Percentiles rank a stretch among this genome's conserved stretches.
phyloP scores from a whole-genome alignment of 495 filamentous ascomycete genomes.

The Saxispiralis lemnorum region DNA sequence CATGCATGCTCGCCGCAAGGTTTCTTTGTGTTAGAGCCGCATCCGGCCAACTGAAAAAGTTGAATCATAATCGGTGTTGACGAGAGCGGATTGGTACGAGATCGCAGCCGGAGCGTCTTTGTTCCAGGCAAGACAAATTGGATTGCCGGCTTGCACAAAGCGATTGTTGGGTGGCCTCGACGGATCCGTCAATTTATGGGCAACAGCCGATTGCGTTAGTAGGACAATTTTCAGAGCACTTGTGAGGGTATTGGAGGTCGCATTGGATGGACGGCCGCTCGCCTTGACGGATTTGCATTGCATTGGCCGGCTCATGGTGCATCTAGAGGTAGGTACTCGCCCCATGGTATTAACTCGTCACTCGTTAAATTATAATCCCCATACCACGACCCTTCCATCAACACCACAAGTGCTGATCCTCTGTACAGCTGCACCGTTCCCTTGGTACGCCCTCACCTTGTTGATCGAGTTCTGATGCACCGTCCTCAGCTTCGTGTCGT shows the following conservation, averaged over 20 bases:
- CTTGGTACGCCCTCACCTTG: slow-evolving; percentile 60
- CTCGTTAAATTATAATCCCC: slow-evolving; percentile 24
- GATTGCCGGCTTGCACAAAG: no score
- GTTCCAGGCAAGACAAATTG: no score
- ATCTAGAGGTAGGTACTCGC: not conserved
- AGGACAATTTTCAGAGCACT: no score
- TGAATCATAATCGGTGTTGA: no score
- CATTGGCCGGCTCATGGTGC: not conserved
- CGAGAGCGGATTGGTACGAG: no score
- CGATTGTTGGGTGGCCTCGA: no score
- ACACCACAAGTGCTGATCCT: slow-evolving; percentile 89
- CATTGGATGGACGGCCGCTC: not conserved
- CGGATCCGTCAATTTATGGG: no score
- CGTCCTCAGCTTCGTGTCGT: slow-evolving; percentile 86
- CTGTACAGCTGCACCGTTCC: slow-evolving; percentile 40
- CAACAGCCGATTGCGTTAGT: no score
- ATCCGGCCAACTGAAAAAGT: no score
- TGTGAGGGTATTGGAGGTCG: not conserved
- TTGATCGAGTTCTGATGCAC: slow-evolving; percentile 94
- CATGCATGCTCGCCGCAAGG: no score
- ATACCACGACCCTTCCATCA: slow-evolving; percentile 86
- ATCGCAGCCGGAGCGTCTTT: no score
- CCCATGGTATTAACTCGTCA: not conserved
- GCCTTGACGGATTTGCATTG: not conserved
- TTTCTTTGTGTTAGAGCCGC: no score